phyloP scores from a whole-genome alignment of 2,329 filamentous ascomycete genomes.

The Tolypocladium ophioglossoides region DNA sequence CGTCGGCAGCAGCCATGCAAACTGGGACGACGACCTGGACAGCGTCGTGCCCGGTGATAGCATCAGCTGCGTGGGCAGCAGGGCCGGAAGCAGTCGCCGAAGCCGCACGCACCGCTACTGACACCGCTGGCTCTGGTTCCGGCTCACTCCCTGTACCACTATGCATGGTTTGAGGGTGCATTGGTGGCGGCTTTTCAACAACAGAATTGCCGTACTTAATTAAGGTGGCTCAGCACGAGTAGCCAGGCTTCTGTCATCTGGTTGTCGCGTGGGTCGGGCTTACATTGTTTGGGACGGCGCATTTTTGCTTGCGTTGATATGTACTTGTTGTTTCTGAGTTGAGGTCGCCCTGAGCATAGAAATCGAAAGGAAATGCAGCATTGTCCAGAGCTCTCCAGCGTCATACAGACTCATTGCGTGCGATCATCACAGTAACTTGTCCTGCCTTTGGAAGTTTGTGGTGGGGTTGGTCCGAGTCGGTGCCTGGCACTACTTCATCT shows the following conservation, averaged over 20 bases:
- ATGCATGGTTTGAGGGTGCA: not conserved
- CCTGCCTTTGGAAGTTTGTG: not conserved
- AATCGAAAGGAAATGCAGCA: not conserved
- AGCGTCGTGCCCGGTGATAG: constrained; percentile 51
- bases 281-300: not conserved
- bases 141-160: not conserved
- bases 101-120: constrained; percentile 8
- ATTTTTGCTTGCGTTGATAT: not conserved
- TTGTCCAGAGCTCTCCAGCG: not conserved
- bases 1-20: constrained; percentile 27
- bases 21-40: constrained; percentile 36
- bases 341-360: not conserved
- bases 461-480: not conserved
- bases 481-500: no score
- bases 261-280: not conserved
- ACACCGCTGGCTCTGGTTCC: not conserved
- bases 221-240: not conserved
- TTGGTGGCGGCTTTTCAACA: not conserved
- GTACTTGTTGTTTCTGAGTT: not conserved
- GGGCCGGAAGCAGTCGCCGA: constrained; percentile 11
- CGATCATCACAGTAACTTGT: not conserved
- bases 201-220: not conserved
- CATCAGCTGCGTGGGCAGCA: constrained; percentile 47
- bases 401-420: not conserved
- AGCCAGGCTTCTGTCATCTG: not conserved